phyloP scores from a whole-genome alignment of 1,284 basidiomycete species.

The Boletus semigastroideus region DNA sequence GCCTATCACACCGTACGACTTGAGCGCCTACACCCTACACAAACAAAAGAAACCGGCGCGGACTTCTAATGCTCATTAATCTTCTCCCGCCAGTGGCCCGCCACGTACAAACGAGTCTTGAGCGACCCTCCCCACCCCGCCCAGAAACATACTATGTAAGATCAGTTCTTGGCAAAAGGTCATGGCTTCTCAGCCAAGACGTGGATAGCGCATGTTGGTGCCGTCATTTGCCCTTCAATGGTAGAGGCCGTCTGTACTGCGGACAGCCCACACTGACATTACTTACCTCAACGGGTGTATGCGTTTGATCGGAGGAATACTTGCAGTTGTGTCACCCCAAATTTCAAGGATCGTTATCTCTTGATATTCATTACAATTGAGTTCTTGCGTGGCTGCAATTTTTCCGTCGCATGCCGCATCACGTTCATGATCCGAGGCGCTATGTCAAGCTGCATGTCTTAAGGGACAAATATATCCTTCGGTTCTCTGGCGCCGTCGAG shows the following conservation, averaged over 20 bases:
- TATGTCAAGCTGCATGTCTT: slow-evolving; percentile 3
- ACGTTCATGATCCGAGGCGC: slow-evolving; percentile 15
- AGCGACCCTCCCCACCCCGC: too few species aligned
- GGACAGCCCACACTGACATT: neutral
- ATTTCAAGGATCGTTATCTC: neutral
- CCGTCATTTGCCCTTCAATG: slow-evolving; percentile 1
- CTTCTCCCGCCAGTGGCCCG: neutral
- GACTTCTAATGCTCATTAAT: slow-evolving; percentile 7
- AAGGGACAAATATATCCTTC: slow-evolving; percentile 5
- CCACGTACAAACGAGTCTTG: neutral
- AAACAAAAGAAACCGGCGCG: neutral
- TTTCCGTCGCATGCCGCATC: neutral
- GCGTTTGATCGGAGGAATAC: slow-evolving; percentile 21
- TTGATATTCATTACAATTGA: slow-evolving; percentile 3
- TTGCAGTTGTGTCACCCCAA: neutral
- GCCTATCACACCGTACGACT: neutral
- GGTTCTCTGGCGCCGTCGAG: neutral
- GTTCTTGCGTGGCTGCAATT: neutral
- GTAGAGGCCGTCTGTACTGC: neutral
- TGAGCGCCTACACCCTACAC: neutral
- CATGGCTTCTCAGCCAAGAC: neutral
- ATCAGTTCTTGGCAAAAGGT: neutral
- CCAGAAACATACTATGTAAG: too few species aligned
- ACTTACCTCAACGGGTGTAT: neutral
- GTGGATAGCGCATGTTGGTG: neutral